Base-by-base conservation (phyloP, 2,329 filamentous ascomycete species). In the Mycosphaerella sp. region DNA sequence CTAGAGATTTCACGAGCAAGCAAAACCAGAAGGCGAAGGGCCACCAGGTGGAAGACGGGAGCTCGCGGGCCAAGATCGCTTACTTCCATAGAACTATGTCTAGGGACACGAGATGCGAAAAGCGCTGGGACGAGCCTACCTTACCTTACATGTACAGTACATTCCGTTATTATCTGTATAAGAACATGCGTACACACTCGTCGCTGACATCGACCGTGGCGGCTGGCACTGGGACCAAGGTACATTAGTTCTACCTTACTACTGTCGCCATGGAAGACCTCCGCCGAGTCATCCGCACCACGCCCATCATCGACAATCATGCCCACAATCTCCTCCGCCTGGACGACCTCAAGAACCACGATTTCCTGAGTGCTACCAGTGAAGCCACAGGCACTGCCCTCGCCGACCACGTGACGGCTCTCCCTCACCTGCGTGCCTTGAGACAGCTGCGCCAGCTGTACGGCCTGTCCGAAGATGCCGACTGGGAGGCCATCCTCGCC, bases 371-470 rank as follows among this genome's bases (percentile, higher is more conserved):
- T 40, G 83, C 89, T 56, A 81, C 82, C 1, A 85, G 84, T 6
- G 87, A 93, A 71, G 88, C 87, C 1, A 73, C 79, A 51, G 86
- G 84, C 6, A 73, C 79, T 50, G 86, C 87, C 10, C 72, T 91
- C 25, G 67, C 78, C 37, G 79, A 84, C 50, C 50, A 78, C 80
- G 0, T 72, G 70, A 41, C 79, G 78, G 12, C 82, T 2, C 73
- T 94, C 7, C 75, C 86, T 7, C 84, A 90, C 59, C 70, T 88
- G 1, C 80, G 87, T 35, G 86, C 83, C 25, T 78, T 83, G 9
- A 80, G 77, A 53, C 84, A 89, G 64, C 76, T 94, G 3, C 75
- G 84, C 0, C 68, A 74, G 16, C 74, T 86, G 9, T 83, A 89
- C 40, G 75, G 74, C 17, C 86, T 83, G 59, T 58, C 66, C 1